These are phyloP conservation scores for Tulasnella calospora DNA, from an alignment of 768 basidiomycete species.

Conservation along the genomic window DNA sequence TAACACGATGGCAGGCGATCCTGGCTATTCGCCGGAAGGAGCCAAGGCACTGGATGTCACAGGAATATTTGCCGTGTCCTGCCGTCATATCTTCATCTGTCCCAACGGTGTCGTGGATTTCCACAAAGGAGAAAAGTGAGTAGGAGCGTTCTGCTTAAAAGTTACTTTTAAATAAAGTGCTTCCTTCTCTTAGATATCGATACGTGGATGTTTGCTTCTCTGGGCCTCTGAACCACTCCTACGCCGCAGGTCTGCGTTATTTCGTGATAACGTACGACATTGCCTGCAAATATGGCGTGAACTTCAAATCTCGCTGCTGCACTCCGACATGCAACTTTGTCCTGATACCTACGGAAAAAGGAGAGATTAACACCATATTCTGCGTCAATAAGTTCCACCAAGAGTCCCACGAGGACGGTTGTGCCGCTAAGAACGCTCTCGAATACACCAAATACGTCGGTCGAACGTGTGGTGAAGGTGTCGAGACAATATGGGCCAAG, in stretches of 20 bases:
- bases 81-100: background rate
- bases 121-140: background rate
- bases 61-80: background rate
- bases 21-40: background rate
- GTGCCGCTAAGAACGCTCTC: background rate
- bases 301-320: background rate
- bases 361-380: background rate
- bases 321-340: background rate
- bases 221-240: background rate
- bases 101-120: background rate
- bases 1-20: background rate
- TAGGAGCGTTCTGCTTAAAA: background rate
- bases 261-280: background rate
- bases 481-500: background rate
- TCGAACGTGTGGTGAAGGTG: background rate
- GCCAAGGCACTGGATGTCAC: background rate
- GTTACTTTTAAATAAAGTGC: background rate
- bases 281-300: background rate
- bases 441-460: background rate
- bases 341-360: background rate
- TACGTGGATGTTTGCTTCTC: background rate
- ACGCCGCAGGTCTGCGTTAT: background rate
- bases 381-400: background rate
- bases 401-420: background rate
- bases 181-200: background rate